Conservation (phyloP, 129 eudicot species). For the Cynara cardunculus region DNA sequence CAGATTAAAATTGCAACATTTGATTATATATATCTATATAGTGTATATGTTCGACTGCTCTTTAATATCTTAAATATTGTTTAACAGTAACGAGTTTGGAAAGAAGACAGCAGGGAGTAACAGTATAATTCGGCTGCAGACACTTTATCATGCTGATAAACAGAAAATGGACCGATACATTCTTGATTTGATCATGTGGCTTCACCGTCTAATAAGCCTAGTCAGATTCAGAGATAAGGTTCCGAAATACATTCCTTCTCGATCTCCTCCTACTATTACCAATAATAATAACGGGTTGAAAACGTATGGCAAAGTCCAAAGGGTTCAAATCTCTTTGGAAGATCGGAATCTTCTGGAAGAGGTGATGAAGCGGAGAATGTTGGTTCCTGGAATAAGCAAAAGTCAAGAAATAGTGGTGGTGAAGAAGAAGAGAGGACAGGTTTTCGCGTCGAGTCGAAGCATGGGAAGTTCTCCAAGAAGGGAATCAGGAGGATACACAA, state of each 20-base stretch:
- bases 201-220: slow-evolving; percentile 68
- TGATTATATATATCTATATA: too few species aligned
- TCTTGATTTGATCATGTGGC: slow-evolving; percentile 71
- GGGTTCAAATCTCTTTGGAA: slow-evolving; percentile 48
- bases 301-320: neutral
- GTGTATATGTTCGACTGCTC: too few species aligned
- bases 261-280: slow-evolving; percentile 31
- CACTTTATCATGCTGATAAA: slow-evolving; percentile 92
- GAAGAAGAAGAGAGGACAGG: slow-evolving; percentile 27
- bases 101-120: slow-evolving; percentile 50
- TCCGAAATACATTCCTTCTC: slow-evolving; percentile 38
- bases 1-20: neutral
- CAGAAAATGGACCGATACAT: slow-evolving; percentile 61
- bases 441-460: slow-evolving; percentile 74
- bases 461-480: slow-evolving; percentile 66
- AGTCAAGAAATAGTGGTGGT: slow-evolving; percentile 69
- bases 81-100: slow-evolving; percentile 72
- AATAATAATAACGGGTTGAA: neutral
- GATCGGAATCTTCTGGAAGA: slow-evolving; percentile 59
- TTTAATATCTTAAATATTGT: neutral
- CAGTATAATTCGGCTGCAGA: slow-evolving; percentile 69
- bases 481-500: slow-evolving; percentile 28
- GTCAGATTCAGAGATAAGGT: slow-evolving; percentile 65
- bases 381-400: slow-evolving; percentile 74
- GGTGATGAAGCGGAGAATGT: slow-evolving; percentile 51